phyloP scores from a whole-genome alignment of 2,329 filamentous ascomycete genomes.

The Dactylellina cionopaga region DNA sequence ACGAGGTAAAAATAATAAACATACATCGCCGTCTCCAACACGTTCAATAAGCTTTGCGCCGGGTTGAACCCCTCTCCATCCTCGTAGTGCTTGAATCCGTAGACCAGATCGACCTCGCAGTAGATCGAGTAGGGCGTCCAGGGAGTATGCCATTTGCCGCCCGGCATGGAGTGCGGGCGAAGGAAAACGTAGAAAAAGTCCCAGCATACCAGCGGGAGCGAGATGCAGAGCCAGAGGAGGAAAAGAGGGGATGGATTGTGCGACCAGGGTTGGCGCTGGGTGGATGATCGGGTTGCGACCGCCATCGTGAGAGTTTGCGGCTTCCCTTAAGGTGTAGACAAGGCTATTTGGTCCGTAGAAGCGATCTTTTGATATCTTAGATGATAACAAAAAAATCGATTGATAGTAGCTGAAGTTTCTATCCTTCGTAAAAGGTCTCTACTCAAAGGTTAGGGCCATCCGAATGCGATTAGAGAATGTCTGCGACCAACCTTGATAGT shows the following conservation, averaged over 20 bases:
- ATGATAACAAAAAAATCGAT: too few species aligned
- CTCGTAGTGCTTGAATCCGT: slow-evolving; percentile 78
- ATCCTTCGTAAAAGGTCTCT: too few species aligned
- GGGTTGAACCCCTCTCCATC: slow-evolving; percentile 77
- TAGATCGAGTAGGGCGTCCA: slow-evolving; percentile 84
- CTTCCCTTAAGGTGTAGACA: too few species aligned
- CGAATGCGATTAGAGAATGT: too few species aligned
- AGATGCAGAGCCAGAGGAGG: slow-evolving; percentile 77
- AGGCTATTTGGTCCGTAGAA: too few species aligned
- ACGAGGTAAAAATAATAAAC: slow-evolving; percentile 67
- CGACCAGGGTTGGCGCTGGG: slow-evolving; percentile 9
- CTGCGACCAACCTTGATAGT: too few species aligned
- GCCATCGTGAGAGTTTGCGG: too few species aligned
- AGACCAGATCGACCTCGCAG: slow-evolving; percentile 80
- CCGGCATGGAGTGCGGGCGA: slow-evolving; percentile 83
- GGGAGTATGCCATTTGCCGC: slow-evolving; percentile 77
- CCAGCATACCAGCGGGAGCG: slow-evolving; percentile 82
- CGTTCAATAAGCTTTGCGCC: slow-evolving; percentile 76
- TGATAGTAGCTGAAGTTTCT: too few species aligned
- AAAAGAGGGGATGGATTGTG: slow-evolving; percentile 27
- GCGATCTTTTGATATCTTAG: too few species aligned
- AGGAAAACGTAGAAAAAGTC: slow-evolving; percentile 81
- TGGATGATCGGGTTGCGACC: too few species aligned
- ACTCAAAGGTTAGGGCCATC: too few species aligned
- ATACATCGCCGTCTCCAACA: slow-evolving; percentile 74